Evolutionary conservation across 164 flowering plant species (phyloP).

Genomic region (Nymphaea thermarum): DNA sequence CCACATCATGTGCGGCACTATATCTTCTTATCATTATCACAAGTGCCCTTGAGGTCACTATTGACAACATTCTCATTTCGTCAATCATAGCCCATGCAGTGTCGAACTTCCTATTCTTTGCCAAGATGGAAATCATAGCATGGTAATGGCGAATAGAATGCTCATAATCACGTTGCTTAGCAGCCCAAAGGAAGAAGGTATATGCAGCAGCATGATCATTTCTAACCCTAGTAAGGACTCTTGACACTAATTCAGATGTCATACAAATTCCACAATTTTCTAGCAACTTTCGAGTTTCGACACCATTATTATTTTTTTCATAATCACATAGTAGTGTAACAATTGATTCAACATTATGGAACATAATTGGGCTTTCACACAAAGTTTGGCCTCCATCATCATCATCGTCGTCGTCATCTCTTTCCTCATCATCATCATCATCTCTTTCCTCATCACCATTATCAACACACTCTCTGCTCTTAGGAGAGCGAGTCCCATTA

Average conservation of each 20-base stretch:
- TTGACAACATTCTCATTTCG: constrained; percentile 51
- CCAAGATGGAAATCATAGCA: constrained; percentile 63
- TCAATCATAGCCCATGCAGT: constrained; percentile 75
- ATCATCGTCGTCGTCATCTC: constrained; percentile 5
- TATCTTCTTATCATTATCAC: constrained; percentile 72
- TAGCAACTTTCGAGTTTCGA: constrained; percentile 31
- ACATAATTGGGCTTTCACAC: constrained; percentile 10
- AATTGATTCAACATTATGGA: constrained; percentile 15
- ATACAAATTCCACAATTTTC: constrained; percentile 29
- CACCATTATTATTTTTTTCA: constrained; percentile 5
- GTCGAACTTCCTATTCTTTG: constrained; percentile 73
- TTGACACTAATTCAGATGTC: constrained; percentile 41
- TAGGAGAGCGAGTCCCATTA: no score
- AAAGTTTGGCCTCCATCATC: constrained; percentile 7
- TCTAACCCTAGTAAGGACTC: constrained; percentile 50
- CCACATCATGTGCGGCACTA: constrained; percentile 70
- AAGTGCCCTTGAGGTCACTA: constrained; percentile 58
- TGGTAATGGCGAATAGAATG: constrained; percentile 55
- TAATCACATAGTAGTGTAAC: constrained; percentile 19
- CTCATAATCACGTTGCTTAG: constrained; percentile 47
- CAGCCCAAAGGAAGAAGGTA: constrained; percentile 80
- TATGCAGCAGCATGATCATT: constrained; percentile 73
- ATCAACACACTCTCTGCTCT: no score
- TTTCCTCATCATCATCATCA: constrained; percentile 8
- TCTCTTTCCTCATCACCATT: background rate